A percentile compares a stretch with the other conserved stretches of the same genome.
Conservation (phyloP, 2,329 filamentous ascomycete species). For the Dactylellina haptotyla region DNA sequence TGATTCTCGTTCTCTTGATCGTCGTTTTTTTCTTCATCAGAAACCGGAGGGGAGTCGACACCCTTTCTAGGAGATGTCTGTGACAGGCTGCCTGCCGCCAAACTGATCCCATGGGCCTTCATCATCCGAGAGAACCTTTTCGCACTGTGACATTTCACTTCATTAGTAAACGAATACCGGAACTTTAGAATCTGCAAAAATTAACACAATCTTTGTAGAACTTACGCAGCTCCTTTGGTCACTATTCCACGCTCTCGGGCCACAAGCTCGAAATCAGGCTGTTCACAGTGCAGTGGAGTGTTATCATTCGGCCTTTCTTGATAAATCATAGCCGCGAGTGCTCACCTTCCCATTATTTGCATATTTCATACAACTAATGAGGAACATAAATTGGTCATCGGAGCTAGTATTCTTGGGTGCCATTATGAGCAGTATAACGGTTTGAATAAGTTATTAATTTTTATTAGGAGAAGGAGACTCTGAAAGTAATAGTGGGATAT, state of each 20-base stretch:
- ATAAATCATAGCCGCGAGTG: not conserved
- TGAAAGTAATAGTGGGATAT: no score
- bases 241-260: constrained; percentile 43
- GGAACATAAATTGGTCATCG: constrained; percentile 42
- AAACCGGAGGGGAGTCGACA: constrained; percentile 20
- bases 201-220: not conserved
- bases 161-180: no score
- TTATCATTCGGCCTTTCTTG: not conserved
- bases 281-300: no score
- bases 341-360: constrained; percentile 37
- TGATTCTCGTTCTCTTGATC: not conserved
- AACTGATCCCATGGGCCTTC: constrained; percentile 21
- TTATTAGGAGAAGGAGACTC: not conserved
- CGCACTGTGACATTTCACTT: constrained; percentile 1
- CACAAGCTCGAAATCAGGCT: constrained; percentile 45
- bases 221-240: constrained; percentile 35
- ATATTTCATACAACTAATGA: constrained; percentile 38
- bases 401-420: constrained; percentile 6
- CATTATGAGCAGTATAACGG: not conserved
- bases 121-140: constrained; percentile 32
- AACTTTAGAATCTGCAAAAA: not conserved
- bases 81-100: not conserved
- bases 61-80: constrained; percentile 15
- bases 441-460: not conserved
- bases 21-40: constrained; percentile 34